Evolutionary conservation across 345 rosid species (phyloP), one percentile per base, ranked within the genome.

Genomic region (Zanthoxylum bungeanum): DNA sequence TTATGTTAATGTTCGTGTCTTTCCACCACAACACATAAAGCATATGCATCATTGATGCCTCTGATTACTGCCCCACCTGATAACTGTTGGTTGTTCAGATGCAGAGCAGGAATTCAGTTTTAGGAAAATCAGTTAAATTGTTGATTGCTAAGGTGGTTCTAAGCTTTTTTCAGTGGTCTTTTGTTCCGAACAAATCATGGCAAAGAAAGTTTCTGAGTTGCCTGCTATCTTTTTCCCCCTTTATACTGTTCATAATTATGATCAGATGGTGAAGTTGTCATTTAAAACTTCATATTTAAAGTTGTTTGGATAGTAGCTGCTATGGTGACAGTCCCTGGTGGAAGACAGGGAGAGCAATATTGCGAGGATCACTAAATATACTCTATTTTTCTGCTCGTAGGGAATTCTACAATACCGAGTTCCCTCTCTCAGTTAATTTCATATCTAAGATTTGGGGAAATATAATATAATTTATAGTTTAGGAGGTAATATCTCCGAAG

Each of bases 211-310:
- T 33, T 7, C 9, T 34, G 14, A 36, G 60, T 31, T 11, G 19
- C 0, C 71, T 3, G 12, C 3, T 51, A 66, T 31, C 28, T 50
- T 50, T 11, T 34, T 63, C 12, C 55, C 51, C 34, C 47, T 47
- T n/a, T 33, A 22, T 34, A 30, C 30, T 12, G 17, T 51, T 21
- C 6, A 8, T 4, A 40, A 33, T 31, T 50, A 33, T 66, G 8
- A 66, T 66, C 68, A 8, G 55, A 46, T 50, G 57, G 31, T 53
- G 40, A 28, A 66, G 55, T 14, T 64, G 53, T 21, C 36, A 28
- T 50, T 50, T 50, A 66, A 28, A 3, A 19, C 42, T 34, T 14
- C 22, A 19, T 47, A 28, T 64, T 64, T 64, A 53, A 64, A 40
- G 27, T 9, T 14, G 49, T 44, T 44, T 44, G 24, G 68, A 64